Evolutionary conservation across 805 yeast genomes (phyloP).

Genomic region (Zygotorulaspora chibaensis): DNA sequence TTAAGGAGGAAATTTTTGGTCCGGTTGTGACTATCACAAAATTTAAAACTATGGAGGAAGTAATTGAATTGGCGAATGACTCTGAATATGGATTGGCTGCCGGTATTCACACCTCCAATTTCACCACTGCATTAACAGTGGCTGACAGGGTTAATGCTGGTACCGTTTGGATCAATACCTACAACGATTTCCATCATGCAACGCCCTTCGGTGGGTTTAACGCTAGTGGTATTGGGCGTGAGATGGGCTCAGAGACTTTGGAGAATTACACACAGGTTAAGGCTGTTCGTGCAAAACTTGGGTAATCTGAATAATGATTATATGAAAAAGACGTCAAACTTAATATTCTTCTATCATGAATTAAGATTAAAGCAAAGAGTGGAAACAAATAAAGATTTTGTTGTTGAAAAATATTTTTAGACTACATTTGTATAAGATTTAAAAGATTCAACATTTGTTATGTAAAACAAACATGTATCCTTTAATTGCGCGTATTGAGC

Average conservation of each 20-base stretch:
- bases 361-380: too few relatives aligned
- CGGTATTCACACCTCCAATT: constrained; percentile 75
- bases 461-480: too few relatives aligned
- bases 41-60: constrained; percentile 81
- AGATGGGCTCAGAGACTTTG: constrained; percentile 84
- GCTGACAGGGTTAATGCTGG: constrained; percentile 78
- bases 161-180: constrained; percentile 86
- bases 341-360: background rate
- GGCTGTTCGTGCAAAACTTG: constrained; percentile 58
- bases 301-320: constrained; percentile 1
- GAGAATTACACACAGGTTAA: constrained; percentile 81
- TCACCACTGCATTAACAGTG: constrained; percentile 71
- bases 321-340: background rate
- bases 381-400: too few relatives aligned
- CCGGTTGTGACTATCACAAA: constrained; percentile 85
- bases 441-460: too few relatives aligned
- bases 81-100: constrained; percentile 85
- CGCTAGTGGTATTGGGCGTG: constrained; percentile 89
- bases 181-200: constrained; percentile 80
- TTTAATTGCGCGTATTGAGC: too few relatives aligned
- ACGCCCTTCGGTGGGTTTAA: constrained; percentile 94
- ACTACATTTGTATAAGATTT: too few relatives aligned
- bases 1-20: constrained; percentile 80
- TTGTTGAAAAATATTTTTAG: too few relatives aligned
- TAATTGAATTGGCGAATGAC: constrained; percentile 70